phyloP scores from a whole-genome alignment of 768 basidiomycete species.

The Crepidotus variabilis region DNA sequence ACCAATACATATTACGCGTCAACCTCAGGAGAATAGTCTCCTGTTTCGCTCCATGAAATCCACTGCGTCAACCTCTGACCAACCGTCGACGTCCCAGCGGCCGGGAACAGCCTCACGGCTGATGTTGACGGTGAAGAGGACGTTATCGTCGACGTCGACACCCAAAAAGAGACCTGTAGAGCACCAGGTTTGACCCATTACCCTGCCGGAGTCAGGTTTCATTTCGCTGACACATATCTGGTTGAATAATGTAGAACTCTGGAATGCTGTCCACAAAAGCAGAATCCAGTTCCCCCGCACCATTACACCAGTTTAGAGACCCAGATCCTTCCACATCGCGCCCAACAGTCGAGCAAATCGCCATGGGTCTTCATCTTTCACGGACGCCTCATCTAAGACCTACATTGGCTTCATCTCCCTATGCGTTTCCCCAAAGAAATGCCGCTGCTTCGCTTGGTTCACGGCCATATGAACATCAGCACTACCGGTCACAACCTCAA shows the following conservation, averaged over 20 bases:
- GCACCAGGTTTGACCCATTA: conserved; percentile 17
- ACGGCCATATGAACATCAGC: conserved; percentile 19
- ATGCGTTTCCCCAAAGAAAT: conserved; percentile 29
- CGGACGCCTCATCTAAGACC: conserved; percentile 69
- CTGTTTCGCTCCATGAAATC: conserved; percentile 3
- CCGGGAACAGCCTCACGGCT: conserved; percentile 24
- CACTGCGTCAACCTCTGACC: conserved; percentile 12
- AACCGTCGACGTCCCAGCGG: conserved; percentile 10
- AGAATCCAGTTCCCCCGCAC: conserved; percentile 15
- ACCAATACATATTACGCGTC: conserved; percentile 13
- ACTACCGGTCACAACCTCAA: conserved; percentile 24
- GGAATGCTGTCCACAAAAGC: conserved; percentile 27
- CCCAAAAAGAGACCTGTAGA: conserved; percentile 20
- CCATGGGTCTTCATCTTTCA: conserved; percentile 77
- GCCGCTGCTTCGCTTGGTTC: conserved; percentile 18
- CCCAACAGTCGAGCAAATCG: conserved; percentile 73
- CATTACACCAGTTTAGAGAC: conserved; percentile 22
- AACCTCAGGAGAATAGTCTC: not conserved
- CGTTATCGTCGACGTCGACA: conserved; percentile 21
- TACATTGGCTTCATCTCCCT: conserved; percentile 22
- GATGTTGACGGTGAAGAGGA: conserved; percentile 26
- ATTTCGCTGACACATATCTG: not conserved
- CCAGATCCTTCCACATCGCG: conserved; percentile 36
- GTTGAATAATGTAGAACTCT: conserved; percentile 13
- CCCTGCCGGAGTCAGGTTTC: not conserved